These are phyloP conservation scores for Abelmoschus esculentus DNA, from an alignment of 345 rosid species.

Conservation along the genomic window DNA sequence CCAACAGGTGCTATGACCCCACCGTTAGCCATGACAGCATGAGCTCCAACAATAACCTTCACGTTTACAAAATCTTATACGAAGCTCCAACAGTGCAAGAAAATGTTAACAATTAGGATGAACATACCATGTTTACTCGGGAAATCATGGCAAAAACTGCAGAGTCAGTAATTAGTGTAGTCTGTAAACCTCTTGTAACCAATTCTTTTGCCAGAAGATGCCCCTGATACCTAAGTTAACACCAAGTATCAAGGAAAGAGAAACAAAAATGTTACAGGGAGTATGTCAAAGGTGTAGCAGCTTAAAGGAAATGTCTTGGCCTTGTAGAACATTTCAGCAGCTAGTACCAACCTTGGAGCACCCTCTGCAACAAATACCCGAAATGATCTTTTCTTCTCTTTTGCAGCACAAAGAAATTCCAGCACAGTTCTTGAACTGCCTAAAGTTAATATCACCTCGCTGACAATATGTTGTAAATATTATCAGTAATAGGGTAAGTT, in stretches of 20 bases:
- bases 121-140: constrained; percentile 80
- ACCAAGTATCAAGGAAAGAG: background rate
- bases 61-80: constrained; percentile 16
- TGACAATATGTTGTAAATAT: constrained; percentile 30
- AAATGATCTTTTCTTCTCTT: constrained; percentile 93
- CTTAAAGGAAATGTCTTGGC: constrained; percentile 9
- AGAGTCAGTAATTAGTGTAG: constrained; percentile 89
- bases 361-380: constrained; percentile 97
- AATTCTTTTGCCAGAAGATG: constrained; percentile 87
- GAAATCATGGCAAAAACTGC: constrained; percentile 99
- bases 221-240: constrained; percentile 71
- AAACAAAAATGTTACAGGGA: background rate
- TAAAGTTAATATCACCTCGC: constrained; percentile 95
- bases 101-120: background rate
- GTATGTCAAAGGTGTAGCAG: background rate
- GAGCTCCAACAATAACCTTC: constrained; percentile 98
- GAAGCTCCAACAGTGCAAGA: constrained; percentile 1
- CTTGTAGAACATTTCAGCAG: constrained; percentile 2
- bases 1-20: constrained; percentile 98
- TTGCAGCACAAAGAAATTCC: constrained; percentile 94
- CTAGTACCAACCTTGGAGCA: constrained; percentile 76
- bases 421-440: constrained; percentile 95
- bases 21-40: constrained; percentile 97
- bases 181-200: constrained; percentile 87
- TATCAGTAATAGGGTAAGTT: background rate